These are phyloP conservation scores for Firmiana major DNA, from an alignment of 345 rosid species.

Conservation along the genomic window DNA sequence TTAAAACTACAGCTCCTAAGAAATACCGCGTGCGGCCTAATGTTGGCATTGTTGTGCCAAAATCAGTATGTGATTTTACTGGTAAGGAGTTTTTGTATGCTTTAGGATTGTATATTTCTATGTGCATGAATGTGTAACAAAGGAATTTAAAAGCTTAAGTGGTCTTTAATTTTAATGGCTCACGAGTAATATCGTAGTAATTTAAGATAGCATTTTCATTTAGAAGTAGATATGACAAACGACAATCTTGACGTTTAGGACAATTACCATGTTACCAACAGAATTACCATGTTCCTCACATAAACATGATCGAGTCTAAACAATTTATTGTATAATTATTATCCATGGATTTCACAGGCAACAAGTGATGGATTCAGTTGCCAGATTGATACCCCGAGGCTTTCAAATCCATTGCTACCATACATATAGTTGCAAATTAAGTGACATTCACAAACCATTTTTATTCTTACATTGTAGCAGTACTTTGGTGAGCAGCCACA, in stretches of 20 bases:
- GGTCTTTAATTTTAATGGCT: neutral
- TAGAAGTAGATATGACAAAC: neutral
- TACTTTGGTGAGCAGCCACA: no score
- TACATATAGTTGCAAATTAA: no score
- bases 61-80: conserved; percentile 58
- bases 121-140: neutral
- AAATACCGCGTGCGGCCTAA: conserved; percentile 93
- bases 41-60: conserved; percentile 70
- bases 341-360: no score
- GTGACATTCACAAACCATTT: no score
- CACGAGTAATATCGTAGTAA: neutral
- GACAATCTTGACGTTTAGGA: neutral
- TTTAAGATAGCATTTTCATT: neutral
- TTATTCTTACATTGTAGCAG: no score
- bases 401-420: no score
- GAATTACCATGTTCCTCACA: no score
- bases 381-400: no score
- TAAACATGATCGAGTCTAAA: no score
- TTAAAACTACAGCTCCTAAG: conserved; percentile 93
- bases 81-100: conserved; percentile 36
- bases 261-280: no score
- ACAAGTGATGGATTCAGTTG: no score
- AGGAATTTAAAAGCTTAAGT: conserved; percentile 6
- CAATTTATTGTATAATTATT: no score
- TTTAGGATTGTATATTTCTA: neutral